Conservation (phyloP, 352 stramenopile species). For the Blastocystis sp. region DNA sequence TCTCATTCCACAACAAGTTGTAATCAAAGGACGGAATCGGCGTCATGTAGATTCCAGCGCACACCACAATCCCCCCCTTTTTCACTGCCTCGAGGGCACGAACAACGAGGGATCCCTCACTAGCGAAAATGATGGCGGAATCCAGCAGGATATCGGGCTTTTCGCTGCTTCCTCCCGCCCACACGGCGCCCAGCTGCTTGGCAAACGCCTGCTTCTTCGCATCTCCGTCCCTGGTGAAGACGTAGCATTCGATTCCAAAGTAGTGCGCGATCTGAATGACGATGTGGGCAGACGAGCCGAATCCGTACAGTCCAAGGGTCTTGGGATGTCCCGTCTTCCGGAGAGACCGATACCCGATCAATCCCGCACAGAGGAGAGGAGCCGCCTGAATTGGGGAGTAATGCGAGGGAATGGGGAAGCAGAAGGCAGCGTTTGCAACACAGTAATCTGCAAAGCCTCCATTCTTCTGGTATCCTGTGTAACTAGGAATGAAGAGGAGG, state of each 20-base stretch:
- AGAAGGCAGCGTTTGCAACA: slow-evolving; percentile 65
- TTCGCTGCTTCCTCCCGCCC: slow-evolving; percentile 32
- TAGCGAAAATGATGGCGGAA: slow-evolving; percentile 66
- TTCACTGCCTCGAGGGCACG: slow-evolving; percentile 38
- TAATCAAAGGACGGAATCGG: slow-evolving; percentile 64
- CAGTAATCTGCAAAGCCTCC: slow-evolving; percentile 65
- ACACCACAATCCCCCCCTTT: slow-evolving; percentile 65
- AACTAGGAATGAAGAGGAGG: slow-evolving; percentile 4
- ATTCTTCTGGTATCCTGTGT: slow-evolving; percentile 65
- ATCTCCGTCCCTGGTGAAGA: slow-evolving; percentile 60
- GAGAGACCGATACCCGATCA: slow-evolving; percentile 65
- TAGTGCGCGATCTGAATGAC: slow-evolving; percentile 43
- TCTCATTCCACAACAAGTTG: slow-evolving; percentile 56
- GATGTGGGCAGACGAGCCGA: slow-evolving; percentile 69
- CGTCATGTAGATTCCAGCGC: slow-evolving; percentile 67
- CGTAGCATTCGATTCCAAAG: slow-evolving; percentile 54
- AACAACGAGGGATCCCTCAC: slow-evolving; percentile 31
- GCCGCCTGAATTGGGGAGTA: slow-evolving; percentile 60
- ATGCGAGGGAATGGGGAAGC: slow-evolving; percentile 64
- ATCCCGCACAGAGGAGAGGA: slow-evolving; percentile 62
- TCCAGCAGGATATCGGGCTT: slow-evolving; percentile 16
- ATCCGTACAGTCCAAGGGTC: slow-evolving; percentile 65
- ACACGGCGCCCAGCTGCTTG: slow-evolving; percentile 14
- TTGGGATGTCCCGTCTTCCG: slow-evolving; percentile 54
- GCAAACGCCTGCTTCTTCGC: slow-evolving; percentile 63